Conservation (phyloP, 768 basidiomycete genomes). For the Roridomyces roridus region DNA sequence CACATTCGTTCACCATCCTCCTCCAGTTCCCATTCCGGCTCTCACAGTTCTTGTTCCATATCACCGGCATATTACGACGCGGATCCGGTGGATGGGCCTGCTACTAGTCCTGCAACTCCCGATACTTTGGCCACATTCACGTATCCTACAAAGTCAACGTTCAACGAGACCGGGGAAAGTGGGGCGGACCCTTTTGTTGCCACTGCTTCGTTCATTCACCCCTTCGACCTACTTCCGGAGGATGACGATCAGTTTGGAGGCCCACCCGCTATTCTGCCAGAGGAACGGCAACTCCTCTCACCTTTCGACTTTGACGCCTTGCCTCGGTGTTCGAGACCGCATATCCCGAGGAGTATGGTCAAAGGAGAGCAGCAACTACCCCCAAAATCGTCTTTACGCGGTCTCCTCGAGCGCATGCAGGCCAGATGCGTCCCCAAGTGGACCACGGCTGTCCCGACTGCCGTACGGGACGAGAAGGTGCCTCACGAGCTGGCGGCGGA, state of each 20-base stretch:
- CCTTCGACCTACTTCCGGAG: constrained; percentile 43
- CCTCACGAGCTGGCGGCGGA: constrained; percentile 17
- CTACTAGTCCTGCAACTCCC: constrained; percentile 31
- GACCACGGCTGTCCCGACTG: background rate
- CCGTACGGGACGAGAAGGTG: constrained; percentile 7
- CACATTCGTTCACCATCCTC: constrained; percentile 31
- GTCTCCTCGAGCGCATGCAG: constrained; percentile 49
- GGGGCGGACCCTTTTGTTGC: constrained; percentile 33
- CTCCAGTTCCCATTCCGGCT: constrained; percentile 28
- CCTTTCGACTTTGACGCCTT: constrained; percentile 60
- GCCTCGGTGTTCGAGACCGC: constrained; percentile 35
- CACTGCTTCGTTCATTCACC: constrained; percentile 58
- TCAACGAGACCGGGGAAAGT: constrained; percentile 23
- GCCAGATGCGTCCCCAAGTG: constrained; percentile 41
- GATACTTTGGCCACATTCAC: constrained; percentile 20
- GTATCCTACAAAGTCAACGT: constrained; percentile 21
- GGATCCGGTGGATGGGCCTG: constrained; percentile 42
- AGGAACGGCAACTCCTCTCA: constrained; percentile 45
- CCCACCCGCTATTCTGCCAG: constrained; percentile 35
- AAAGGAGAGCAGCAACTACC: constrained; percentile 26
- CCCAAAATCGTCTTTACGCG: constrained; percentile 31
- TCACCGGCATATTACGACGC: constrained; percentile 49
- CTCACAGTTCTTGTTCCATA: constrained; percentile 33
- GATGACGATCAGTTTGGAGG: constrained; percentile 36
- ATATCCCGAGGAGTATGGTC: constrained; percentile 10